A percentile compares a stretch with the other conserved stretches of the same genome.
Conservation (phyloP, 495 filamentous ascomycete species). For the Aspergillus diversus region DNA sequence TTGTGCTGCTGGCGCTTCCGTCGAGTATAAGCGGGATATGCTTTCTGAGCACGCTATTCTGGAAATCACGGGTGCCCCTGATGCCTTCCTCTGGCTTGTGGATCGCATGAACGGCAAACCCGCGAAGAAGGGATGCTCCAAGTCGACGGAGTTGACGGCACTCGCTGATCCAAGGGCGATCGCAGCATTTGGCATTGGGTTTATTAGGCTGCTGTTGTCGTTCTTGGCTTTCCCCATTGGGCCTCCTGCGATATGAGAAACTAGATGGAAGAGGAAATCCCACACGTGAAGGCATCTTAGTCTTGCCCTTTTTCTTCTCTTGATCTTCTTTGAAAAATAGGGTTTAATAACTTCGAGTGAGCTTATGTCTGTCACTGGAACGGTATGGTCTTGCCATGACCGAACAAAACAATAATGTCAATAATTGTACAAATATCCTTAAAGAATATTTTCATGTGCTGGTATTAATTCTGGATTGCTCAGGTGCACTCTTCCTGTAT, state of each 20-base stretch:
- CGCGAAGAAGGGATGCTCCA: conserved; percentile 18
- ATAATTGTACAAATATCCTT: too few species aligned
- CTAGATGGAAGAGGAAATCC: background rate
- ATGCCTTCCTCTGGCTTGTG: conserved; percentile 29
- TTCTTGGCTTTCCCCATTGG: conserved; percentile 16
- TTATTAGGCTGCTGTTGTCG: conserved; percentile 3
- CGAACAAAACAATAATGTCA: too few species aligned
- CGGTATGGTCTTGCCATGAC: too few species aligned
- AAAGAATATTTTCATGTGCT: too few species aligned
- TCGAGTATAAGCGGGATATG: conserved; percentile 26
- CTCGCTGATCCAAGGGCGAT: conserved; percentile 20
- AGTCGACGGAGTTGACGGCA: conserved; percentile 21
- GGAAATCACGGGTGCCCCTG: conserved; percentile 23
- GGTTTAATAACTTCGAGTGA: too few species aligned
- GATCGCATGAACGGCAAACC: conserved; percentile 28
- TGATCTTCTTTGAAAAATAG: too few species aligned
- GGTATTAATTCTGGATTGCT: too few species aligned
- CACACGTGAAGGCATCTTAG: too few species aligned
- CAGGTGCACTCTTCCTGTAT: too few species aligned
- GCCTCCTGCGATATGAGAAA: background rate
- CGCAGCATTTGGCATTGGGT: conserved; percentile 11
- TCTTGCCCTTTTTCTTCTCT: too few species aligned
- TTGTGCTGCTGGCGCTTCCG: conserved; percentile 29
- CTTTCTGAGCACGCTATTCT: conserved; percentile 25
- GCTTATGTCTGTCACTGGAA: too few species aligned